phyloP scores from a whole-genome alignment of 805 yeast species.

The Groenewaldozyma salmanticensis region DNA sequence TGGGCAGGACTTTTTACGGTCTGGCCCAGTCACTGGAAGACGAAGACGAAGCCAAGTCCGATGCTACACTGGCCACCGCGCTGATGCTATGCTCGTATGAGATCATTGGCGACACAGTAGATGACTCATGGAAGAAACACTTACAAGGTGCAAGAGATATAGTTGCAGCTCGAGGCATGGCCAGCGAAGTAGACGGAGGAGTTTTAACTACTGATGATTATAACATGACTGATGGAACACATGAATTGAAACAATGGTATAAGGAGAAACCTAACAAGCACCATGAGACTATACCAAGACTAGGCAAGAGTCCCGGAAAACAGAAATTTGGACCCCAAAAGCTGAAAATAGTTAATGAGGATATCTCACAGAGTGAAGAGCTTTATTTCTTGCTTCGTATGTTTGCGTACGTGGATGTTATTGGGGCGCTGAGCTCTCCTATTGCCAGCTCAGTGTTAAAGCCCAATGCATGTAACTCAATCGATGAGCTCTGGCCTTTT shows the following conservation, averaged over 20 bases:
- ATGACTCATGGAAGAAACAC: constrained; percentile 51
- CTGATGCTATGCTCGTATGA: constrained; percentile 51
- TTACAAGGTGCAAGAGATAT: constrained; percentile 60
- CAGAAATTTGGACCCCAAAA: constrained; percentile 12
- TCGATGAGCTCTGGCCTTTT: constrained; percentile 15
- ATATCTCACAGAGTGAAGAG: constrained; percentile 23
- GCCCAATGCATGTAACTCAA: constrained; percentile 9
- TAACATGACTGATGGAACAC: constrained; percentile 20
- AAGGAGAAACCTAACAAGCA: too few relatives aligned
- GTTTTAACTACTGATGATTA: constrained; percentile 4
- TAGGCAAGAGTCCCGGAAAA: not conserved
- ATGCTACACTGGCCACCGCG: constrained; percentile 54
- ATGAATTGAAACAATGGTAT: too few relatives aligned
- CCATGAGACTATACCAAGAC: not conserved
- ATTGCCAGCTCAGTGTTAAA: constrained; percentile 18
- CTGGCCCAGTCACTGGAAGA: constrained; percentile 42
- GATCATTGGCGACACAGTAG: constrained; percentile 28
- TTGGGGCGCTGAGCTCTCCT: constrained; percentile 50
- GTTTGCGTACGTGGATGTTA: constrained; percentile 59
- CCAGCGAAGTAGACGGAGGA: constrained; percentile 21
- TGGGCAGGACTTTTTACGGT: constrained; percentile 49
- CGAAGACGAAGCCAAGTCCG: constrained; percentile 47
- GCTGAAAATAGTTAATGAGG: constrained; percentile 11
- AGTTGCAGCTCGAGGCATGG: constrained; percentile 41
- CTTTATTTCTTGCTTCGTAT: constrained; percentile 52